phyloP scores from a whole-genome alignment of 2,329 filamentous ascomycete genomes.

The Aspergillus piperis region DNA sequence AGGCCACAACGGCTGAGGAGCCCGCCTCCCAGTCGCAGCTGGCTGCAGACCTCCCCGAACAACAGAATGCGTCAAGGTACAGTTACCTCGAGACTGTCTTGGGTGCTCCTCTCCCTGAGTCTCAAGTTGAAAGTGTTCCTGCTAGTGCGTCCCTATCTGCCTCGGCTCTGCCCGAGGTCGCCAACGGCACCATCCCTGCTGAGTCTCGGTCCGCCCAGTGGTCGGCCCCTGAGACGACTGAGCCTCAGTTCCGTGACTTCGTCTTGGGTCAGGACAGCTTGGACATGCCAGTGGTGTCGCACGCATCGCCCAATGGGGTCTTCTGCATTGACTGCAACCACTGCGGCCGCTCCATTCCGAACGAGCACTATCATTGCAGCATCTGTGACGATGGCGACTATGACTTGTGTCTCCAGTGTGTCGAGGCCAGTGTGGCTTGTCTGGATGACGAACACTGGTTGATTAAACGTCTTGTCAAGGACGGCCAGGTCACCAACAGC shows the following conservation, averaged over 20 bases:
- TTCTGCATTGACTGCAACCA: slow-evolving; percentile 95
- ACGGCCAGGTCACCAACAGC: slow-evolving; percentile 80
- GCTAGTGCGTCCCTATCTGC: slow-evolving; percentile 13
- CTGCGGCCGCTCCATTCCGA: slow-evolving; percentile 75
- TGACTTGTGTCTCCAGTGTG: slow-evolving; percentile 82
- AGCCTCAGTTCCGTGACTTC: slow-evolving; percentile 31
- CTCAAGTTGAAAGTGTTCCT: slow-evolving; percentile 17
- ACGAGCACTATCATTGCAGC: slow-evolving; percentile 90
- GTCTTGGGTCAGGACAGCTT: slow-evolving; percentile 30
- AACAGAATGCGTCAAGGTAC: slow-evolving; percentile 30
- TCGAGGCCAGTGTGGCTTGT: slow-evolving; percentile 75
- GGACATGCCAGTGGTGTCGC: slow-evolving; percentile 36
- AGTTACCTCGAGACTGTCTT: slow-evolving; percentile 49
- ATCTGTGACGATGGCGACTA: slow-evolving; percentile 93
- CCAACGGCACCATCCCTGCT: slow-evolving; percentile 8
- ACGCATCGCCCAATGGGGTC: slow-evolving; percentile 41
- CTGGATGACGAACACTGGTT: slow-evolving; percentile 82
- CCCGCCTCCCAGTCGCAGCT: slow-evolving; percentile 18
- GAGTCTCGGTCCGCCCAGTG: slow-evolving; percentile 12
- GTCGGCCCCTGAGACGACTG: slow-evolving; percentile 9
- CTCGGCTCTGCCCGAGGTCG: slow-evolving; percentile 11
- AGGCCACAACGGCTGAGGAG: slow-evolving; percentile 57
- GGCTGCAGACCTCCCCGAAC: slow-evolving; percentile 17
- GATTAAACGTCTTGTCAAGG: slow-evolving; percentile 81
- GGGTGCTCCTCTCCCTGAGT: slow-evolving; percentile 30